Base-by-base conservation (phyloP, 148 eudicot species). In the Selenicereus undatus region DNA sequence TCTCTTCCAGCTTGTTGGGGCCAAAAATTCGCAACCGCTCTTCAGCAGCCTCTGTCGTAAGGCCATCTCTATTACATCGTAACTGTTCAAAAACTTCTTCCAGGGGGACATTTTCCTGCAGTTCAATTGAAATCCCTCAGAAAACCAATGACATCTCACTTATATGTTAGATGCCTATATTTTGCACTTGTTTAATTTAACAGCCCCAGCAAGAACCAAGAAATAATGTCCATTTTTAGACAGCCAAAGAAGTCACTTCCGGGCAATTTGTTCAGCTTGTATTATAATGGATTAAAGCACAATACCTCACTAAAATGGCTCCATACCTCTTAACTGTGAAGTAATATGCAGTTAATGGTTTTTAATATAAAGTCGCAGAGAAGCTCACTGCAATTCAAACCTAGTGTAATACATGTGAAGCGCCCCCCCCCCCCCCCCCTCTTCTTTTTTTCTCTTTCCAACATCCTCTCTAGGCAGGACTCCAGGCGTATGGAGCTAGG, bases 1-100 rank as follows among this genome's bases (percentile, higher is more conserved):
- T 81, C 81, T 85, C 87, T 79, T 85, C 87, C 50, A 85, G 87
- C 81, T 85, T 85, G 73, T 85, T 85, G 32, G 84, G 87, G 5
- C 87, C 87, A 22, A 82, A 82, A 58, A 82, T 79, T 2, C 12
- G 75, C 69, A 85, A 72, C 48, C 87, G 71, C 64, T 74, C 87
- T 20, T 81, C 76, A 79, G 84, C 84, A 58, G 58, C 84, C 66
- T 69, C 84, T 20, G 77, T 29, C 1, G 87, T 85, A 32, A 85
- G 84, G 42, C 87, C 87, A 82, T 82, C 62, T 79, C 74, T 75
- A 11, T 26, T 71, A 79, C 84, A 82, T 64, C 82, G 81, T 50
- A 85, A 43, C 24, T 85, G 82, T 51, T 82, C 74, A 79, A 85
- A 82, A 16, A 85, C 82, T 80, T 85, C 84, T 17, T 82, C 87